Percentiles rank a stretch among this genome's conserved stretches.
Conservation (phyloP, 805 yeast species). For the Hanseniaspora opuntiae region DNA sequence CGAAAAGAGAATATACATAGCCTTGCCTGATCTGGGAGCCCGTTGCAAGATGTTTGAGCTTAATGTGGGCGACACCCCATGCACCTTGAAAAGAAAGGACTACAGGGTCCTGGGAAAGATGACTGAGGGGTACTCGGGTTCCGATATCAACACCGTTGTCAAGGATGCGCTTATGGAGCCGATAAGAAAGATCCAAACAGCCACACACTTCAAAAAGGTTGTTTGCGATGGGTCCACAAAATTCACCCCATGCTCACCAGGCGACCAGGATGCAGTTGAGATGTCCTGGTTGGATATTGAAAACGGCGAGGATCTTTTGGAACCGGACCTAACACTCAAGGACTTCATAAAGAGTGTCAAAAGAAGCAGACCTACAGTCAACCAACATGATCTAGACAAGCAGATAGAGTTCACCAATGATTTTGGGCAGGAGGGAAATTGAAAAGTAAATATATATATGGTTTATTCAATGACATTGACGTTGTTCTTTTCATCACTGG, state of each 20-base stretch:
- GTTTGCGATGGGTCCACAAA: conserved; percentile 23
- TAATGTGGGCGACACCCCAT: conserved; percentile 82
- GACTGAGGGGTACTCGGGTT: conserved; percentile 97
- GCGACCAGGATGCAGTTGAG: conserved; percentile 74
- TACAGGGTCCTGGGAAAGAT: conserved; percentile 68
- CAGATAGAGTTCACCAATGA: conserved; percentile 84
- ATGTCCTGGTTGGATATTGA: conserved; percentile 88
- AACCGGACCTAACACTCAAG: conserved; percentile 77
- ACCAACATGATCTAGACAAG: conserved; percentile 62
- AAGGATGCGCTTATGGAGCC: conserved; percentile 98
- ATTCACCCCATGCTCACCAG: conserved; percentile 92
- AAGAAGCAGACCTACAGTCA: conserved; percentile 88
- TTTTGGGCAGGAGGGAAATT: conserved; percentile 95
- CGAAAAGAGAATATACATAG: conserved; percentile 86
- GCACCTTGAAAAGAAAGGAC: conserved; percentile 60
- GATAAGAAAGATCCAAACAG: conserved; percentile 83
- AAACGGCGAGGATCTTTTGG: conserved; percentile 65
- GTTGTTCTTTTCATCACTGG: conserved; percentile 66
- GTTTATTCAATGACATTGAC: conserved; percentile 15
- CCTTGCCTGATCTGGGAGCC: conserved; percentile 88
- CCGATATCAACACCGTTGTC: conserved; percentile 91
- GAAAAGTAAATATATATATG: not conserved
- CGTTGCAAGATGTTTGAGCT: conserved; percentile 87
- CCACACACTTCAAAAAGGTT: conserved; percentile 74
- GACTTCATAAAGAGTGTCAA: conserved; percentile 89